Conservation (phyloP, 2,329 filamentous ascomycete genomes). For the Bipolaris zeicola region DNA sequence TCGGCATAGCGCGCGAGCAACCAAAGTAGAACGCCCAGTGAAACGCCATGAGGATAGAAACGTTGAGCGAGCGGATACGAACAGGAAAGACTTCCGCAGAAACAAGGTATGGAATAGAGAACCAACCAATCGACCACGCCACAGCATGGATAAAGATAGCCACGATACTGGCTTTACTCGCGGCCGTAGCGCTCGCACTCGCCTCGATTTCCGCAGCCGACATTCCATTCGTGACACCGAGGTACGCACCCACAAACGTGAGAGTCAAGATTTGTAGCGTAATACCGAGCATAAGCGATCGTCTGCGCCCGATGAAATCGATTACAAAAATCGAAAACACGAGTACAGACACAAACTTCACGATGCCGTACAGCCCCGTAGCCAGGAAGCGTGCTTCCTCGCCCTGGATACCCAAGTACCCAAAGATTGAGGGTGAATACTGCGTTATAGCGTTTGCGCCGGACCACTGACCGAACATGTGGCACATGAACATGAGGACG, state of each 20-base stretch:
- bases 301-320: neutral
- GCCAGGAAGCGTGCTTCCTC: neutral
- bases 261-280: neutral
- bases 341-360: neutral
- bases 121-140: neutral
- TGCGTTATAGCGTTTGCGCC: neutral
- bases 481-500: neutral
- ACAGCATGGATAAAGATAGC: neutral
- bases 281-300: neutral
- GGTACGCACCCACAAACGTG: neutral
- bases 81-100: neutral
- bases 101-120: neutral
- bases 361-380: neutral
- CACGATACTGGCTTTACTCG: neutral
- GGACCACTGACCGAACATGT: neutral
- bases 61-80: neutral
- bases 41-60: conserved; percentile 1
- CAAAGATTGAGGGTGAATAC: neutral
- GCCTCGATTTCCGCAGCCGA: neutral
- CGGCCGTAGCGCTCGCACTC: neutral
- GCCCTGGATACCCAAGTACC: neutral
- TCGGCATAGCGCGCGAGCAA: neutral
- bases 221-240: neutral
- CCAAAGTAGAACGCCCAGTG: neutral
- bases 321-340: neutral